Conservation (phyloP, 129 eudicot species). For the Flaveria trinervia region DNA sequence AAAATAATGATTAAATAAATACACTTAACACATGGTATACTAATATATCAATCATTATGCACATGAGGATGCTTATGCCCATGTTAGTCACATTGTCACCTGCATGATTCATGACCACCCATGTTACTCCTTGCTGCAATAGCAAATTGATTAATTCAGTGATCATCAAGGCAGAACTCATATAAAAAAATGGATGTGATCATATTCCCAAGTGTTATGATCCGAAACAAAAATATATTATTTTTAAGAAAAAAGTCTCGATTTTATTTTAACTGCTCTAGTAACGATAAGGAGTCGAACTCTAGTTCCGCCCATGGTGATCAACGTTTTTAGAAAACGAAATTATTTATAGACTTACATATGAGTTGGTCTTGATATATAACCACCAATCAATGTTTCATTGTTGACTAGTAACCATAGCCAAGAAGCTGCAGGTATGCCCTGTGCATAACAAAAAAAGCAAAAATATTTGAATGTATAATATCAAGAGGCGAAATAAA, state of each 20-base stretch:
- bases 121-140: conserved; percentile 23
- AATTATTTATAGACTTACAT: neutral
- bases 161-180: neutral
- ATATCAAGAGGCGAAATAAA: conserved; percentile 1
- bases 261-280: neutral
- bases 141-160: neutral
- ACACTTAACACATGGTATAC: conserved; percentile 10
- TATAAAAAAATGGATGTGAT: no score
- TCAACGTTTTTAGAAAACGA: neutral
- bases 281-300: no score
- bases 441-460: conserved; percentile 17
- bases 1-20: neutral
- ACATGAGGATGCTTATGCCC: conserved; percentile 33
- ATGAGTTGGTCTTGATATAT: neutral
- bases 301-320: neutral
- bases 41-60: conserved; percentile 24
- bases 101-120: conserved; percentile 13
- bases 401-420: conserved; percentile 2
- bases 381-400: neutral
- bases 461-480: neutral
- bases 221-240: no score
- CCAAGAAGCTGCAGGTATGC: neutral
- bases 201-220: no score
- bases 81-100: conserved; percentile 26
- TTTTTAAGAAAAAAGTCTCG: no score